Base-by-base conservation (phyloP, 2,329 filamentous ascomycete genomes). In the Huntiella abstrusa region DNA sequence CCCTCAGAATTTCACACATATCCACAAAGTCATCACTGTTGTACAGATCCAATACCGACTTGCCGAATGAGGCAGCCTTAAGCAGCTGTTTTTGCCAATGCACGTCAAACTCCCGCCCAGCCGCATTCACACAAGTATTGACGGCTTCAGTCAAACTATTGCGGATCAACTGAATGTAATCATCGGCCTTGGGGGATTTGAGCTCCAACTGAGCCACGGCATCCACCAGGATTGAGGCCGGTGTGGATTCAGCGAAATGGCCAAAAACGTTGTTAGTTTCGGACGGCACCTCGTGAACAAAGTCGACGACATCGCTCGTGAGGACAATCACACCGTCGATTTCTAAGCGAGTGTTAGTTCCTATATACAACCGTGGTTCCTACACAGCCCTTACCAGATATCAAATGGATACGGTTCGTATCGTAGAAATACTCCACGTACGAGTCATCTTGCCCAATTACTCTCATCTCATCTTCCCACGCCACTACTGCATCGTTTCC, bases 21-120 rank as follows among this genome's bases (percentile, higher is more conserved):
- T 96, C 88, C 46, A 98, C 91, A 62, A 96, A 98, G 53, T 98
- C 88, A 57, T 98, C 91, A 57, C 87, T 95, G 61, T 91, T 95
- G 63, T 96, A 98, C 10, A 96, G 77, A 55, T 96, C 91, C 3
- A 98, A 71, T 0, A 96, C 91, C 0, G 91, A 96, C 60, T 98
- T 98, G 51, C 91, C 91, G 59, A 95, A 96, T 0, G 88, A 96
- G 0, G 91, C 91, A 4, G 91, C 91, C 59, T 92, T 92, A n/a
- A 98, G 69, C 1, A 98, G 69, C 54, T 92, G 77, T 59, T 96
- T 98, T 58, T 98, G 91, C 84, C 87, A 93, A 57, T 88, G 77
- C 2, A 80, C 69, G 55, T 79, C 84, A 58, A 86, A 95, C 60
- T 98, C 91, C 50, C 93, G 80, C 2, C 88, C 91, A 5, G 91